Conservation (phyloP, 2,329 filamentous ascomycete genomes). For the Colletotrichum eremochloae region DNA sequence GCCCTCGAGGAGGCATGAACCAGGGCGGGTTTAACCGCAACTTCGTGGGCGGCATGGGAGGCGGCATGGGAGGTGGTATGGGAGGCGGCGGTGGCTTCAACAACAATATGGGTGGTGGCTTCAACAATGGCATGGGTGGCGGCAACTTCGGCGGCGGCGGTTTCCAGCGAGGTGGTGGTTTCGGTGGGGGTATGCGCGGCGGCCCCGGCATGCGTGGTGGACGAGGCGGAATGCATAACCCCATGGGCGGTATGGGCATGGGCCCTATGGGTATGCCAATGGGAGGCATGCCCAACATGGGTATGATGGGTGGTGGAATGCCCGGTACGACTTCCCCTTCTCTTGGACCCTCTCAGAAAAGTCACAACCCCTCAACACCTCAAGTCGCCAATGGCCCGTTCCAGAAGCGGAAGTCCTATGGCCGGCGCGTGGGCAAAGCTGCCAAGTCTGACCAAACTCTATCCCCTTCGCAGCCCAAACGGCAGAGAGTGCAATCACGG, state of each 20-base stretch:
- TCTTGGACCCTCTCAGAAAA: constrained; percentile 21
- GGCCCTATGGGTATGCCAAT: constrained; percentile 65
- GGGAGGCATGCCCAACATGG: constrained; percentile 66
- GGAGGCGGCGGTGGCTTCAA: constrained; percentile 60
- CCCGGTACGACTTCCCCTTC: constrained; percentile 57
- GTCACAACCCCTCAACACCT: constrained; percentile 3
- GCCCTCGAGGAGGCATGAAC: constrained; percentile 64
- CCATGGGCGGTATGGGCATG: constrained; percentile 63
- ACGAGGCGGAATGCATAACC: constrained; percentile 60
- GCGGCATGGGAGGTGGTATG: constrained; percentile 54
- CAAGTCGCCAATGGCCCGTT: background rate
- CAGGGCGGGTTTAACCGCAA: constrained; percentile 58
- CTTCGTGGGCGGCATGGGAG: constrained; percentile 53
- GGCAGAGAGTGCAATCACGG: constrained; percentile 5
- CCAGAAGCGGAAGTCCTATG: constrained; percentile 3
- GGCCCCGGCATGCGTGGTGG: constrained; percentile 56
- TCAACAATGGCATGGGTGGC: constrained; percentile 65
- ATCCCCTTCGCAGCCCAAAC: background rate
- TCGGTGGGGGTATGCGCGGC: constrained; percentile 63
- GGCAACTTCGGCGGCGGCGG: constrained; percentile 60
- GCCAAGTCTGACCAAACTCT: background rate
- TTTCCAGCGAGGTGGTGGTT: constrained; percentile 62
- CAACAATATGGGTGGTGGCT: constrained; percentile 62
- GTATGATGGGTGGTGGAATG: constrained; percentile 67
- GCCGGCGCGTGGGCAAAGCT: constrained; percentile 17